Evolutionary conservation across 2,329 filamentous ascomycete species (phyloP).

Genomic region (Pestalotiopsis sp.): DNA sequence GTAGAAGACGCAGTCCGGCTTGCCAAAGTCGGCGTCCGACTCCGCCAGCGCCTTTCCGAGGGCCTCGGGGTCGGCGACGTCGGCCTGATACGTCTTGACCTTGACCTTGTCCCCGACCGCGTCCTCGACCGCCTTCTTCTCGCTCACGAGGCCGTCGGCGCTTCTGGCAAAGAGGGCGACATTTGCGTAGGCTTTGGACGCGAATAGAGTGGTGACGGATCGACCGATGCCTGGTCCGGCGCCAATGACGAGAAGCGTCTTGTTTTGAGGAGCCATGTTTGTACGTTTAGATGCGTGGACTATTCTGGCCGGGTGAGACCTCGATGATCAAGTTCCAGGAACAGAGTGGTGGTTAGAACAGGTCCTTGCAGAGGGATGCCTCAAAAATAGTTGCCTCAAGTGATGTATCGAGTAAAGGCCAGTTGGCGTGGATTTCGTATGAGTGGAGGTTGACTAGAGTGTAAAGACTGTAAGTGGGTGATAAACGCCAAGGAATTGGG

Average conservation of each 20-base stretch:
- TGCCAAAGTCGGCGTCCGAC: constrained; percentile 39
- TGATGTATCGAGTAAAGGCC: neutral
- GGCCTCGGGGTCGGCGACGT: constrained; percentile 39
- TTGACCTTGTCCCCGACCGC: constrained; percentile 25
- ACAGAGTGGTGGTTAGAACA: neutral
- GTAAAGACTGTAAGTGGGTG: neutral
- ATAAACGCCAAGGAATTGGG: neutral
- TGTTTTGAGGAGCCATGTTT: neutral
- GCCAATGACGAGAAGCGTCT: constrained; percentile 40
- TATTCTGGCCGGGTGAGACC: neutral
- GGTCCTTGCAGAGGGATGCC: neutral
- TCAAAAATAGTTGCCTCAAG: neutral
- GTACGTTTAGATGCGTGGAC: neutral
- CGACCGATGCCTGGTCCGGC: constrained; percentile 49
- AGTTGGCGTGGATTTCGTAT: neutral
- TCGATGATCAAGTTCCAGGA: neutral
- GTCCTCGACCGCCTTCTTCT: constrained; percentile 34
- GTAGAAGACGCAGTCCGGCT: constrained; percentile 50
- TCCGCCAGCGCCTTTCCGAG: constrained; percentile 39
- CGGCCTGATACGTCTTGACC: constrained; percentile 43
- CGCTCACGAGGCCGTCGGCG: constrained; percentile 35
- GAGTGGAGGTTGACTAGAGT: neutral
- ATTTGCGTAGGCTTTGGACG: constrained; percentile 42
- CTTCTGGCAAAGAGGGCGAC: constrained; percentile 49
- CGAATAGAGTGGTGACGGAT: constrained; percentile 39